Conservation (phyloP, 2,329 filamentous ascomycete genomes). For the Phymatotrichopsis omnivora region DNA sequence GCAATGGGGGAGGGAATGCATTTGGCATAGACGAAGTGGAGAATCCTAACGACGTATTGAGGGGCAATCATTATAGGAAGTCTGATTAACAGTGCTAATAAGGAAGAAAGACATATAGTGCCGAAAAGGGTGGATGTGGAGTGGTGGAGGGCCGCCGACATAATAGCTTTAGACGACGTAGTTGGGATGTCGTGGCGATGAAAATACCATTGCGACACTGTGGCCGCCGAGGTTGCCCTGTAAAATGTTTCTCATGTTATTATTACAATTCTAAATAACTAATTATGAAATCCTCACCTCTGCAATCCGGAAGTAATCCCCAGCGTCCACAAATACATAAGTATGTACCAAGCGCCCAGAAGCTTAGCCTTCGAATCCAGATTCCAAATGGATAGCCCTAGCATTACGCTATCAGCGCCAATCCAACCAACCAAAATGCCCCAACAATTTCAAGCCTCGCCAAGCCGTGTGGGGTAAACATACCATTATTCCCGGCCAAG, state of each 20-base stretch:
- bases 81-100: slow-evolving; percentile 69
- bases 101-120: slow-evolving; percentile 78
- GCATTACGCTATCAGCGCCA: slow-evolving; percentile 6
- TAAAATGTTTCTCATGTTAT: background rate
- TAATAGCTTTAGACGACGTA: slow-evolving; percentile 68
- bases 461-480: background rate
- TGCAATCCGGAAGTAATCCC: slow-evolving; percentile 81
- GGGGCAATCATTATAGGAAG: slow-evolving; percentile 79
- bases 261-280: background rate
- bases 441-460: background rate
- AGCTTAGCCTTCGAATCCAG: slow-evolving; percentile 77
- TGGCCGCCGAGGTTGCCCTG: slow-evolving; percentile 78
- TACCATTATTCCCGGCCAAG: slow-evolving; percentile 79
- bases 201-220: slow-evolving; percentile 98
- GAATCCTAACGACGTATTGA: slow-evolving; percentile 51
- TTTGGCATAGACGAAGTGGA: slow-evolving; percentile 58
- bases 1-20: slow-evolving; percentile 78
- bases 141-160: slow-evolving; percentile 71
- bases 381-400: slow-evolving; percentile 27
- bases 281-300: slow-evolving; percentile 34
- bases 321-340: slow-evolving; percentile 93
- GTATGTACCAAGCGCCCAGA: slow-evolving; percentile 81
- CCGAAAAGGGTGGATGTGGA: slow-evolving; percentile 80
- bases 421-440: background rate
- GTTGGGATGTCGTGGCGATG: slow-evolving; percentile 74